Evolutionary conservation across 2,329 filamentous ascomycete genomes (phyloP).

Genomic region (Pyricularia sp.): DNA sequence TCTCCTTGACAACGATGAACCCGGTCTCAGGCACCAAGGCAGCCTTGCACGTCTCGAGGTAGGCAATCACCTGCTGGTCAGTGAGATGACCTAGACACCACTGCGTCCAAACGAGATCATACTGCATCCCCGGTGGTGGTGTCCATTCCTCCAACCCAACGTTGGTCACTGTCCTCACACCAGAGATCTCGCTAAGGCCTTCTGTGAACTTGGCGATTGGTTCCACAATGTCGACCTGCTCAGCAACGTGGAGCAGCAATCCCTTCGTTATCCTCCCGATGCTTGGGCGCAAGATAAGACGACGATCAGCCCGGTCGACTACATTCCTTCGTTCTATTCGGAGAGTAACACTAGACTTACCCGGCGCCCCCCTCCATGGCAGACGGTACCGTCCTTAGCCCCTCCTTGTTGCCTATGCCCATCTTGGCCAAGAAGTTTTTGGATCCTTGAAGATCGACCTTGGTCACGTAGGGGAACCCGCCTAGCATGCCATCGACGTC

Average conservation of each 20-base stretch:
- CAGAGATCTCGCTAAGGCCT: constrained; percentile 44
- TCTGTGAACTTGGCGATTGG: constrained; percentile 75
- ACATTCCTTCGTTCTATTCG: neutral
- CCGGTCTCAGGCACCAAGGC: constrained; percentile 28
- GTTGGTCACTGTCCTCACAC: constrained; percentile 56
- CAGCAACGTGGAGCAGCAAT: constrained; percentile 61
- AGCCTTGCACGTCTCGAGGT: constrained; percentile 50
- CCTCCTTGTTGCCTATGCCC: constrained; percentile 30
- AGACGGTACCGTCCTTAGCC: constrained; percentile 17
- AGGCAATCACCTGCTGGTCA: constrained; percentile 61
- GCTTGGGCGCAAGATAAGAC: constrained; percentile 26
- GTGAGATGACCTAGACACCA: constrained; percentile 83
- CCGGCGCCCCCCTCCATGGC: constrained; percentile 32
- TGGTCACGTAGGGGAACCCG: constrained; percentile 54
- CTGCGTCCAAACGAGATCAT: constrained; percentile 82
- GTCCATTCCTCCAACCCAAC: constrained; percentile 66
- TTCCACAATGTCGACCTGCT: constrained; percentile 73
- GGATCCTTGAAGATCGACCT: constrained; percentile 62
- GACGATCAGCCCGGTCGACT: neutral
- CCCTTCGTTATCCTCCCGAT: constrained; percentile 78
- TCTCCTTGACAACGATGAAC: constrained; percentile 73
- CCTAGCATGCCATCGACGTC: constrained; percentile 69
- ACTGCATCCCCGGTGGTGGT: constrained; percentile 35
- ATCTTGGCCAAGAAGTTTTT: constrained; percentile 64
- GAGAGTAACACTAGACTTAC: neutral